Percentiles rank a stretch among this genome's conserved stretches.
These are phyloP conservation scores for Elsinoe batatas DNA, from an alignment of 2,329 filamentous ascomycete species.

Conservation along the genomic window DNA sequence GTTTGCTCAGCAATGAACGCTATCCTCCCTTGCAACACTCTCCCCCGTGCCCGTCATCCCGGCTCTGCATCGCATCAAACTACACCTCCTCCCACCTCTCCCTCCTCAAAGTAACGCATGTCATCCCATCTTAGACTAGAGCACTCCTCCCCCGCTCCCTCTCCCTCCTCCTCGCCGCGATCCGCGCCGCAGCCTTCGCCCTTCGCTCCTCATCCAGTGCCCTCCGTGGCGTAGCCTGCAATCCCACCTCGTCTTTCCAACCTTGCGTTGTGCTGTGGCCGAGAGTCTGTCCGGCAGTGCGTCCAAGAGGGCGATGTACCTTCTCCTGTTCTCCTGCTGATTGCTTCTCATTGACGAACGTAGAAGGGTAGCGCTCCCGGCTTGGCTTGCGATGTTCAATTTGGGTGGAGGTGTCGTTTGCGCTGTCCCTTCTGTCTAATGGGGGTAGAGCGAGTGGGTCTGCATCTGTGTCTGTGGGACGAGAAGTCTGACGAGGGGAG, in stretches of 20 bases:
- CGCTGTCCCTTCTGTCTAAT: neutral
- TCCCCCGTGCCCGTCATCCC: too few relatives aligned
- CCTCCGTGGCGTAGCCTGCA: neutral
- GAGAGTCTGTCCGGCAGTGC: too few relatives aligned
- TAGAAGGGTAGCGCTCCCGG: too few relatives aligned
- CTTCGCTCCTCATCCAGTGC: conserved; percentile 9
- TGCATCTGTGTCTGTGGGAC: too few relatives aligned
- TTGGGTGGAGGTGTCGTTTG: neutral
- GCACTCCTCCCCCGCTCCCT: conserved; percentile 6
- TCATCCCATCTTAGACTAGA: neutral
- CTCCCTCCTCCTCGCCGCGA: conserved; percentile 12
- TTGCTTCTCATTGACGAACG: too few relatives aligned
- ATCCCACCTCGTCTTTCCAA: neutral
- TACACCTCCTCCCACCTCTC: neutral
- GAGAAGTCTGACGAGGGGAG: too few relatives aligned
- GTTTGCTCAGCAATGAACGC: too few relatives aligned
- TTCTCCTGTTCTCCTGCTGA: neutral
- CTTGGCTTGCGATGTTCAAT: too few relatives aligned
- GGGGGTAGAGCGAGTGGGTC: neutral
- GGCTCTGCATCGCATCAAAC: too few relatives aligned
- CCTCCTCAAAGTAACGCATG: neutral
- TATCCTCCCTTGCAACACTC: too few relatives aligned
- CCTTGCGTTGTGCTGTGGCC: neutral
- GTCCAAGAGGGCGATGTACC: too few relatives aligned
- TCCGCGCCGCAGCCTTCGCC: conserved; percentile 10